Conservation (phyloP, 1,139 yeast species). For the Yamadazyma dushanensis region DNA sequence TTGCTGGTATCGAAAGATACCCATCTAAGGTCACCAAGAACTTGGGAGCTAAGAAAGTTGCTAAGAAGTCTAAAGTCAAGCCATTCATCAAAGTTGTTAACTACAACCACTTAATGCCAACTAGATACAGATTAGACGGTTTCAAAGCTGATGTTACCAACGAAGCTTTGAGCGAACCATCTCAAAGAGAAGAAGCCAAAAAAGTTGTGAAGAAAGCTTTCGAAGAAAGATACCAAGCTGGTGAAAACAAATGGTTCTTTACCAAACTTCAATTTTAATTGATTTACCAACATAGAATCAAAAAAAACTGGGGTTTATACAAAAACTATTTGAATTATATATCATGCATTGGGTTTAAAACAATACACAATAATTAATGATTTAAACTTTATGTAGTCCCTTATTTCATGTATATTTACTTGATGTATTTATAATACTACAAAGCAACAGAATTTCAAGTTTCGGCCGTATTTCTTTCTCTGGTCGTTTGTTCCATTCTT, state of each 20-base stretch:
- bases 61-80: constrained; percentile 98
- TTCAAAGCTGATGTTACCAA: constrained; percentile 90
- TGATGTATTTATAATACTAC: constrained; percentile 19
- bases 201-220: constrained; percentile 98
- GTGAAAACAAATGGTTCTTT: constrained; percentile 99
- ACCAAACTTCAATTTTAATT: constrained; percentile 92
- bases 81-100: constrained; percentile 98
- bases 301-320: constrained; percentile 18
- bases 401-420: constrained; percentile 18
- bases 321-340: constrained; percentile 22
- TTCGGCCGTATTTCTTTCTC: too few relatives aligned
- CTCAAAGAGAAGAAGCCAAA: constrained; percentile 99
- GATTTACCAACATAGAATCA: constrained; percentile 54
- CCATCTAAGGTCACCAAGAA: constrained; percentile 96
- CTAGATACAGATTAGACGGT: constrained; percentile 97
- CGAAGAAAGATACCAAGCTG: constrained; percentile 99
- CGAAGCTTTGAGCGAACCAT: constrained; percentile 96
- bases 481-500: too few relatives aligned
- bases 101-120: constrained; percentile 99
- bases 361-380: constrained; percentile 25
- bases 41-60: constrained; percentile 94
- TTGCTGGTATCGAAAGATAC: constrained; percentile 99
- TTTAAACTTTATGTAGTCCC: constrained; percentile 15
- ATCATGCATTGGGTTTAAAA: constrained; percentile 37
- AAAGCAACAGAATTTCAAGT: too few relatives aligned